Conservation (phyloP, 179 eudicot species). For the Pouteria campechiana region DNA sequence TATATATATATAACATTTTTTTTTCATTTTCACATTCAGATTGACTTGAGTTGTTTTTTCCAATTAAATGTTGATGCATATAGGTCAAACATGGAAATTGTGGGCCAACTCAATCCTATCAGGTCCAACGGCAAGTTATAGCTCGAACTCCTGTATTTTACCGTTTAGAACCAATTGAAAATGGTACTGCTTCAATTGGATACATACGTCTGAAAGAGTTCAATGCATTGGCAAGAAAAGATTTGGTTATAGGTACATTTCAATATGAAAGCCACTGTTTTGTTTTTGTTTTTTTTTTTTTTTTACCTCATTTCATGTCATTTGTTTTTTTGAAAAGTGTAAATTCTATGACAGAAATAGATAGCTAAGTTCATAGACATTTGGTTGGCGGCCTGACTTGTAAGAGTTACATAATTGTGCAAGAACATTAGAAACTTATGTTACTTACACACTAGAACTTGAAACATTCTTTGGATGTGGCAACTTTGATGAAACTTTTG, state of each 20-base stretch:
- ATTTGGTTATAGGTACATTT: slow-evolving; percentile 64
- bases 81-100: slow-evolving; percentile 91
- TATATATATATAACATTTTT: background rate
- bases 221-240: slow-evolving; percentile 93
- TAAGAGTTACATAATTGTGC: too few species aligned
- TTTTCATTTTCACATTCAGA: background rate
- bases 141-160: slow-evolving; percentile 83
- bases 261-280: too few species aligned
- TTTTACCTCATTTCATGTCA: too few species aligned
- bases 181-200: slow-evolving; percentile 54
- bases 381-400: too few species aligned
- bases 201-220: slow-evolving; percentile 92
- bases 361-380: too few species aligned
- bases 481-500: too few species aligned
- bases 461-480: too few species aligned
- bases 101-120: slow-evolving; percentile 65
- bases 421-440: too few species aligned
- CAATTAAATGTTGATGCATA: background rate
- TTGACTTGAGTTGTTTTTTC: slow-evolving; percentile 1
- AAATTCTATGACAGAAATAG: too few species aligned
- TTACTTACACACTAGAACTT: too few species aligned
- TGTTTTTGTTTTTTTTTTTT: too few species aligned
- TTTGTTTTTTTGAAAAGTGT: too few species aligned
- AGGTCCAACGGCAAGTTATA: slow-evolving; percentile 68
- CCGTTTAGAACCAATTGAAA: slow-evolving; percentile 60